Evolutionary conservation across 1,284 basidiomycete species (phyloP).

Genomic region (Albatrellus sp.): DNA sequence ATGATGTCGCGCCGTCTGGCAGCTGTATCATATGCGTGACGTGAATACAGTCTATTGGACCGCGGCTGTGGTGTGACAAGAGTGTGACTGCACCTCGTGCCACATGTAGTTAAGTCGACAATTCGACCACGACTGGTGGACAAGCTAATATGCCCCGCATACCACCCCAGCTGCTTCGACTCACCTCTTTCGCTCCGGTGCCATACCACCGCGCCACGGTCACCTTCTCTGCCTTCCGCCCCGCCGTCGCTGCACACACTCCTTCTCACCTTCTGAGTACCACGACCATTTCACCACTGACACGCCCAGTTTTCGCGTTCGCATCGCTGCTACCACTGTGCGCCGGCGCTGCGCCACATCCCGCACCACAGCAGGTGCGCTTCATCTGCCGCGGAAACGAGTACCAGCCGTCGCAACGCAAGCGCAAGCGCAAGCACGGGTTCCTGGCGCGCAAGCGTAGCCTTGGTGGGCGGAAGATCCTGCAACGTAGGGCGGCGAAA

Average conservation of each 20-base stretch:
- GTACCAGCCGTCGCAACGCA: constrained; percentile 83
- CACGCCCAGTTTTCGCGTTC: not conserved
- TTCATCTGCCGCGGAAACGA: constrained; percentile 50
- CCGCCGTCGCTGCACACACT: not conserved
- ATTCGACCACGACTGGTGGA: too few relatives aligned
- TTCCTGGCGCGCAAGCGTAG: constrained; percentile 64
- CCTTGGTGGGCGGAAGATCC: constrained; percentile 50
- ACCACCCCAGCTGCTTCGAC: not conserved
- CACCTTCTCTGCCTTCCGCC: not conserved
- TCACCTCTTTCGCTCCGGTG: not conserved
- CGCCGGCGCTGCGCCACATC: not conserved
- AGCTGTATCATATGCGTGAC: too few relatives aligned
- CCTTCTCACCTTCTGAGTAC: not conserved
- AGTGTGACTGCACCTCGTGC: too few relatives aligned
- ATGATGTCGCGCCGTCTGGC: too few relatives aligned
- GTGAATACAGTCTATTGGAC: too few relatives aligned
- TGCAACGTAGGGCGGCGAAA: constrained; percentile 23
- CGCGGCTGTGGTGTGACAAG: too few relatives aligned
- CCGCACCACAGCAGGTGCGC: constrained; percentile 25
- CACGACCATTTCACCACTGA: not conserved
- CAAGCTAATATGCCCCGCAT: not conserved
- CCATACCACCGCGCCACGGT: not conserved
- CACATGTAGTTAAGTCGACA: too few relatives aligned
- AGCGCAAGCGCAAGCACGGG: constrained; percentile 81
- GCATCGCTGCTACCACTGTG: not conserved